Percentiles rank a stretch among this genome's conserved stretches.
Evolutionary conservation across 805 yeast genomes (phyloP).

Genomic region (Schwanniomyces pseudopolymorphus): DNA sequence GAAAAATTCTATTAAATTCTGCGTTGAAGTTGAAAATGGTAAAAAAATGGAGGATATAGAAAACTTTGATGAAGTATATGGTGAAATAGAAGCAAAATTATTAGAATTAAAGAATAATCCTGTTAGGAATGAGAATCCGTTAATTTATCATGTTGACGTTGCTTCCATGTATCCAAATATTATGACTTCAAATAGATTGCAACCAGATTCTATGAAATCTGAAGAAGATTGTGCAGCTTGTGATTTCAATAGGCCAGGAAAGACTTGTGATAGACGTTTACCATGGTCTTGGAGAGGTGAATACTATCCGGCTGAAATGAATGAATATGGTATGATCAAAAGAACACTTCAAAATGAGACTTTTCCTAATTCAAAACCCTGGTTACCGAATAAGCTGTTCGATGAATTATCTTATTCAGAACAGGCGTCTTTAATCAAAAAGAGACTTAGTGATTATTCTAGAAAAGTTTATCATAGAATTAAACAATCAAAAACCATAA

Average conservation of each 20-base stretch:
- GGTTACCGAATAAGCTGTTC: constrained; percentile 60
- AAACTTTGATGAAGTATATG: constrained; percentile 74
- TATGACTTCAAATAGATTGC: constrained; percentile 95
- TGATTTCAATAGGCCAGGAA: constrained; percentile 95
- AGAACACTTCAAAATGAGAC: constrained; percentile 77
- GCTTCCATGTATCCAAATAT: constrained; percentile 99
- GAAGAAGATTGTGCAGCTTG: constrained; percentile 97
- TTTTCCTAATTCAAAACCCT: constrained; percentile 62
- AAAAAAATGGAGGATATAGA: constrained; percentile 72
- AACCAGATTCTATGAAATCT: constrained; percentile 95
- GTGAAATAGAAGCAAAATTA: constrained; percentile 54
- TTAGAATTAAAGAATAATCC: constrained; percentile 62
- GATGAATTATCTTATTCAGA: constrained; percentile 76
- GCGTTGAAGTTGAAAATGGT: constrained; percentile 78
- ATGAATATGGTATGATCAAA: constrained; percentile 87
- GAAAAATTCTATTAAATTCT: constrained; percentile 74
- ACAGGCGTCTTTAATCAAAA: constrained; percentile 72
- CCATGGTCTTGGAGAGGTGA: constrained; percentile 99
- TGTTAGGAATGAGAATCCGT: constrained; percentile 70
- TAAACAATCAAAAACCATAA: constrained; percentile 79
- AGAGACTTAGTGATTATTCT: constrained; percentile 79
- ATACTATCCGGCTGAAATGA: constrained; percentile 84
- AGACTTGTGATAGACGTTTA: constrained; percentile 83
- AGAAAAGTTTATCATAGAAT: constrained; percentile 80
- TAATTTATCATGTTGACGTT: constrained; percentile 96